Conservation (phyloP, 257 asterid genomes). For the Datura wrightii region DNA sequence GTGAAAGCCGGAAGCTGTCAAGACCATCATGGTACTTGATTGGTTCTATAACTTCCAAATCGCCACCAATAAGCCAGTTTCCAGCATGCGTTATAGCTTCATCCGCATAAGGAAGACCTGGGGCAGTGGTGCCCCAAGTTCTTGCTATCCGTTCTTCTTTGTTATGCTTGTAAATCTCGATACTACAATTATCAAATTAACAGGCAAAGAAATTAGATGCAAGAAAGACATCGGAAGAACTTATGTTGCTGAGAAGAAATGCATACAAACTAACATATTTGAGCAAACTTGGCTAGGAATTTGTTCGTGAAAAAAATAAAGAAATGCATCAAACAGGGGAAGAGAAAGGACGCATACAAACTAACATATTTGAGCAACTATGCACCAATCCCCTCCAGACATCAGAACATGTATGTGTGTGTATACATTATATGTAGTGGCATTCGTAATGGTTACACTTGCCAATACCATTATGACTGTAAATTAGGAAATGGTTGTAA, state of each 20-base stretch:
- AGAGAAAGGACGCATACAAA: background rate
- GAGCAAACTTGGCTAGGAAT: background rate
- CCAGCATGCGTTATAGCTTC: constrained; percentile 70
- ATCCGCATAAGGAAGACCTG: constrained; percentile 85
- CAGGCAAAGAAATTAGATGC: background rate
- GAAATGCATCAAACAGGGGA: background rate
- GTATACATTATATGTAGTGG: background rate
- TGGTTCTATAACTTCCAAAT: constrained; percentile 75
- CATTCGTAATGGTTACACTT: background rate
- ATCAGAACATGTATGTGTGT: background rate
- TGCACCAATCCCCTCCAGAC: background rate
- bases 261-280: no score
- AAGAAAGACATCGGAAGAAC: background rate
- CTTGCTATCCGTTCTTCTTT: constrained; percentile 95
- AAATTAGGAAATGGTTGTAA: background rate
- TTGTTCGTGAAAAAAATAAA: background rate
- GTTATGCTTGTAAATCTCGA: constrained; percentile 88
- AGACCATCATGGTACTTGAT: constrained; percentile 73
- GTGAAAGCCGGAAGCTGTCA: constrained; percentile 86
- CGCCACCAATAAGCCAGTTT: constrained; percentile 92
- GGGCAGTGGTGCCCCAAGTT: constrained; percentile 92
- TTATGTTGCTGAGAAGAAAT: background rate
- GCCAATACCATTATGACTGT: background rate
- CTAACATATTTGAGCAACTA: background rate
- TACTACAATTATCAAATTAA: constrained; percentile 48